Base-by-base conservation (phyloP, 2,329 filamentous ascomycete species). In the Venturia asperata region DNA sequence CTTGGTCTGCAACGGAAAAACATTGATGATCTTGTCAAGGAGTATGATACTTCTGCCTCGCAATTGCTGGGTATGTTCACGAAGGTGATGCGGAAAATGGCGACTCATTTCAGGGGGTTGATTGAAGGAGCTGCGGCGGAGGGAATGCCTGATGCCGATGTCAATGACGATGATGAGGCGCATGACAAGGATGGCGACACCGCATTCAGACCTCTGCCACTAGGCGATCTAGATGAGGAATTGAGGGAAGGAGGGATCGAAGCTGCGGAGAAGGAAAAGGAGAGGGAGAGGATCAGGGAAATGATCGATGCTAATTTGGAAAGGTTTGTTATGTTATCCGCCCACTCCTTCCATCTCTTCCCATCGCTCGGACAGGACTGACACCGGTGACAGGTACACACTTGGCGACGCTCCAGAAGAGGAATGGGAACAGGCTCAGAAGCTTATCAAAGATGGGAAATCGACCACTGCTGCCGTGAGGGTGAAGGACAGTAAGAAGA, bases 61-160 rank as follows among this genome's bases (percentile, higher is more conserved):
- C 94, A 97, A 78, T 80, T 97, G 3, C 81, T 99, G 68, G 92
- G 93, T 67, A 96, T 97, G 89, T 97, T 99, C 76, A 91, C 96
- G 75, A 99, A 99, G 81, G 89, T 96, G 67, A 83, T 97, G 67
- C 86, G 92, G 69, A 97, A 97, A 79, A 83, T 96, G 47, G 89
- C 89, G 2, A 82, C 84, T 2, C 85, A 92, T 73, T 94, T 99
- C 77, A 85, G 87, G 41, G 79, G 82, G 3, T 77, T 97, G 0
- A 82, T 97, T 2, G 85, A 91, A 52, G 86, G 85, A 3, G 91
- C 90, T 0, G 87, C 80, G 19, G 75, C 75, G 49, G 72, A 77
- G 66, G 74, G 71, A 0, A 74, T 82, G 72, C 79, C 79, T 2
- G 80, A 84, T 64, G 74, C 77, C 65, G 69, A 80, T 75, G 62